Evolutionary conservation across 1,139 yeast species (phyloP).

Genomic region (Diutina rugosa): DNA sequence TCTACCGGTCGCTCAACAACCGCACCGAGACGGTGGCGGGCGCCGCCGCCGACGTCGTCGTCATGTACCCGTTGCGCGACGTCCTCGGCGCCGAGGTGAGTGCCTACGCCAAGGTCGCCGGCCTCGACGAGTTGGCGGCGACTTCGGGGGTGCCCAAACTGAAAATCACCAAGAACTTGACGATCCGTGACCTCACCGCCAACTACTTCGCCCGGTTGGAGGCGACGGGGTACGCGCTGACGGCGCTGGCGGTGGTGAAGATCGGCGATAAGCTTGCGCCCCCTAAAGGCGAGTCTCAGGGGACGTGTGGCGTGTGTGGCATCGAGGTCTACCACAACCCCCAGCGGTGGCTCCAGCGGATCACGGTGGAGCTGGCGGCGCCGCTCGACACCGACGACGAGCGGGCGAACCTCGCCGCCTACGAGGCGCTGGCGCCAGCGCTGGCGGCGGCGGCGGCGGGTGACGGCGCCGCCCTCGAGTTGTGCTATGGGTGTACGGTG

Average conservation of each 20-base stretch:
- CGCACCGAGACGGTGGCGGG: conserved; percentile 16
- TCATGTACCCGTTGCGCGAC: conserved; percentile 65
- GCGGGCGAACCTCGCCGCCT: conserved; percentile 16
- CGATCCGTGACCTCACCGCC: conserved; percentile 67
- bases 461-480: conserved; percentile 6
- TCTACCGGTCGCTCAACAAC: conserved; percentile 42
- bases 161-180: conserved; percentile 48
- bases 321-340: conserved; percentile 42
- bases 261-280: conserved; percentile 72
- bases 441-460: too few species aligned
- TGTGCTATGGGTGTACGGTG: conserved; percentile 76
- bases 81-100: conserved; percentile 53
- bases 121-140: conserved; percentile 7
- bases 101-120: conserved; percentile 32
- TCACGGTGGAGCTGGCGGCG: conserved; percentile 54
- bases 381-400: conserved; percentile 40
- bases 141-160: conserved; percentile 16
- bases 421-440: conserved; percentile 4
- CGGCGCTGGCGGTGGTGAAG: conserved; percentile 85
- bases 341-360: conserved; percentile 54
- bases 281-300: conserved; percentile 19
- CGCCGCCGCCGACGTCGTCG: conserved; percentile 20
- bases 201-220: conserved; percentile 68
- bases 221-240: conserved; percentile 68
- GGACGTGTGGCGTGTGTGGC: conserved; percentile 40